These are phyloP conservation scores for Sutorius eximius DNA, from an alignment of 1,284 basidiomycete species.

Conservation along the genomic window DNA sequence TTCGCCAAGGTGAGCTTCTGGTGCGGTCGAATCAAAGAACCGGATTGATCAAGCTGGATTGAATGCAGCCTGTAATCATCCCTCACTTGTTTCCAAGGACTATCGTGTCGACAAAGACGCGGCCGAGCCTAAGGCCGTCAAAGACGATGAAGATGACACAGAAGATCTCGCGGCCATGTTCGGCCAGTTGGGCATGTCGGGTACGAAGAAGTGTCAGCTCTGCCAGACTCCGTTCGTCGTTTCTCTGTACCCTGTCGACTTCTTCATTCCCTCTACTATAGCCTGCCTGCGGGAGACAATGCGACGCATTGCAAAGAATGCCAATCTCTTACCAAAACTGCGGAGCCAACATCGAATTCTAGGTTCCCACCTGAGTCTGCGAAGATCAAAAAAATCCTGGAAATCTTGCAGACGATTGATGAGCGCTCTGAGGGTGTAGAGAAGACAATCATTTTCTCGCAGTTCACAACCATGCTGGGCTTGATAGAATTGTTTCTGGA, in stretches of 20 bases:
- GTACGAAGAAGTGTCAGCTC: constrained; percentile 67
- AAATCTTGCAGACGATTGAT: constrained; percentile 70
- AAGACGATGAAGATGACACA: constrained; percentile 53
- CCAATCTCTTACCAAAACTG: constrained; percentile 47
- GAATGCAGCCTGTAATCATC: constrained; percentile 84
- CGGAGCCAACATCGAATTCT: constrained; percentile 33
- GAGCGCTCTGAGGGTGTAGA: constrained; percentile 61
- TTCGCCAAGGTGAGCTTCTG: constrained; percentile 75
- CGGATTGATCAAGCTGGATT: background rate
- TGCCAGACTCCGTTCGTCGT: constrained; percentile 66
- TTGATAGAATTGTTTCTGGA: constrained; percentile 82
- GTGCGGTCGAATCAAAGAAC: background rate
- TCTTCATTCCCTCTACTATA: constrained; percentile 22
- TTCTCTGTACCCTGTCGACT: constrained; percentile 1
- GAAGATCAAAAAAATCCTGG: constrained; percentile 86
- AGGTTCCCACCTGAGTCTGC: constrained; percentile 67
- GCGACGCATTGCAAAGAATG: constrained; percentile 61
- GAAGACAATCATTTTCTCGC: constrained; percentile 90
- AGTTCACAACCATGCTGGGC: constrained; percentile 91
- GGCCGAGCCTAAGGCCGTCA: constrained; percentile 58
- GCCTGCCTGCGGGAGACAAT: constrained; percentile 41
- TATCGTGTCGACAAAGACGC: constrained; percentile 73
- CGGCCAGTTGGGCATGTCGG: constrained; percentile 63
- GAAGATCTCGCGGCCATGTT: constrained; percentile 76
- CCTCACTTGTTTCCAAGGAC: constrained; percentile 75